These are phyloP conservation scores for Coccomyxa subellipsoidea DNA, from an alignment of 163 green algal species.

Conservation along the genomic window DNA sequence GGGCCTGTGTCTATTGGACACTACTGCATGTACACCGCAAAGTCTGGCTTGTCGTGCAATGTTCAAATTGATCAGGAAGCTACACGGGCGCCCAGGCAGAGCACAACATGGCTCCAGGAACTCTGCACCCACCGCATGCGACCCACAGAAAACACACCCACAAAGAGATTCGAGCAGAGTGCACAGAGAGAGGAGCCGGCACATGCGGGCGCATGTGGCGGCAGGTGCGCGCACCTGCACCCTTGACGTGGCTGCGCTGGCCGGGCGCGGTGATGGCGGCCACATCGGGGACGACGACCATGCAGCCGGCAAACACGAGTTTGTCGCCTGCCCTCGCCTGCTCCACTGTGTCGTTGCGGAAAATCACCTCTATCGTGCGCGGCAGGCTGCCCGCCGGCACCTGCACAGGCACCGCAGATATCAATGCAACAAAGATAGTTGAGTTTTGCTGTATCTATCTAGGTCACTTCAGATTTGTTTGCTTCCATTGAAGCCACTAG, in stretches of 20 bases:
- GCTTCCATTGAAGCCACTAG: no score
- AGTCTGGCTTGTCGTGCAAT: no score
- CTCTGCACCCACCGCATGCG: no score
- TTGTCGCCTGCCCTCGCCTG: conserved; percentile 91
- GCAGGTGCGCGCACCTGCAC: not conserved
- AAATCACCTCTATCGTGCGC: conserved; percentile 93
- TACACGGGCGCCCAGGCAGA: no score
- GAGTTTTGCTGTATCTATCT: not conserved
- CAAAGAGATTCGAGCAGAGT: no score
- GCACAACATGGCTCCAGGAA: no score
- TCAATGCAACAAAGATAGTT: not conserved
- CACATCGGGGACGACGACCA: conserved; percentile 95
- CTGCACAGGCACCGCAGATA: conserved; percentile 38
- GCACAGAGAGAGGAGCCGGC: no score
- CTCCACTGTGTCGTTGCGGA: conserved; percentile 92
- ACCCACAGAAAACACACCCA: no score
- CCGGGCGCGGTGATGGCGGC: conserved; percentile 64
- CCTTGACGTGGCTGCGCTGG: conserved; percentile 44
- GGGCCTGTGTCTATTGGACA: no score
- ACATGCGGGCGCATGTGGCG: not conserved
- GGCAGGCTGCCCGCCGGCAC: conserved; percentile 92
- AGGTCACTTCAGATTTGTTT: no score
- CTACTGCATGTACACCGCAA: no score
- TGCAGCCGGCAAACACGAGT: conserved; percentile 80
- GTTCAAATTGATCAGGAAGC: no score